A percentile compares a stretch with the other conserved stretches of the same genome.
Evolutionary conservation across 495 filamentous ascomycete species (phyloP).

Genomic region (Penicillium simplicissimum): DNA sequence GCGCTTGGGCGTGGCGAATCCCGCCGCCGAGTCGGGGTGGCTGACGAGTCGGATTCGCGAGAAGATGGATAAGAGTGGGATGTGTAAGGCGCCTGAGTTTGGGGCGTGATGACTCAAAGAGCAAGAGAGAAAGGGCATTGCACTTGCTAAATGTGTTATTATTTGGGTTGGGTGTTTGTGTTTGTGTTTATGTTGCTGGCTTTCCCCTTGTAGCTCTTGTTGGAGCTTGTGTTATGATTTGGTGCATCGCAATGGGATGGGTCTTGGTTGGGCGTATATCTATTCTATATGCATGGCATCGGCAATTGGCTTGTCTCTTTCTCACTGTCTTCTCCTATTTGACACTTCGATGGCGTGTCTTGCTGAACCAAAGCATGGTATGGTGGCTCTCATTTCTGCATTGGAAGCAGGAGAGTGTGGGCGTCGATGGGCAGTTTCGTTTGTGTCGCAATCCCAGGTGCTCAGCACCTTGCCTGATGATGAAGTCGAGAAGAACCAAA

Average conservation of each 20-base stretch:
- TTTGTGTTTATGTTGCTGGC: neutral
- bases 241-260: slow-evolving; percentile 4
- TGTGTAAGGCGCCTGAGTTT: slow-evolving; percentile 37
- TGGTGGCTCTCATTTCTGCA: too few relatives aligned
- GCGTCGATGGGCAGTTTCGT: too few relatives aligned
- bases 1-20: slow-evolving; percentile 31
- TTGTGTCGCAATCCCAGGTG: too few relatives aligned
- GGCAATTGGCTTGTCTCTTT: neutral
- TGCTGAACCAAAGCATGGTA: too few relatives aligned
- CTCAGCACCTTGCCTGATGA: too few relatives aligned
- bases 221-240: neutral
- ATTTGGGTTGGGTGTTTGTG: too few relatives aligned
- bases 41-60: slow-evolving; percentile 32
- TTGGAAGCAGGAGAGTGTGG: too few relatives aligned
- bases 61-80: slow-evolving; percentile 35
- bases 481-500: too few relatives aligned
- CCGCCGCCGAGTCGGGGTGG: slow-evolving; percentile 40
- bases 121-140: neutral
- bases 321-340: neutral
- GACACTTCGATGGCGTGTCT: neutral
- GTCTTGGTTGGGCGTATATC: slow-evolving; percentile 2
- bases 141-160: neutral
- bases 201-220: neutral
- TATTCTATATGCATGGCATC: slow-evolving; percentile 18
- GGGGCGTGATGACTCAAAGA: slow-evolving; percentile 23